Percentiles rank a stretch among this genome's conserved stretches.
These are phyloP conservation scores for Priceomyces carsonii DNA, from an alignment of 805 yeast species.

Conservation along the genomic window DNA sequence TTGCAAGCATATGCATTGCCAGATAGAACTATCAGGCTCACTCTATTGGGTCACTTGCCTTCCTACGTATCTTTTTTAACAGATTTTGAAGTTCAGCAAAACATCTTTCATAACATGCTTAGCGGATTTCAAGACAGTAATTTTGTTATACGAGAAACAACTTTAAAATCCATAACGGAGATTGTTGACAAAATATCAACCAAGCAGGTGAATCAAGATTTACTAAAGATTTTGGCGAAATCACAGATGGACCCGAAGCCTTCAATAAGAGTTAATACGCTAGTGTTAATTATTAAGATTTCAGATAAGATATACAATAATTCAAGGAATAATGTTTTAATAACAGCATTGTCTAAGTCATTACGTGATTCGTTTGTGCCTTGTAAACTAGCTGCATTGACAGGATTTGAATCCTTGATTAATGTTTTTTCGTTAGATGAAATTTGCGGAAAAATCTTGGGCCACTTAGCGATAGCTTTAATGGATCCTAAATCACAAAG, in stretches of 20 bases:
- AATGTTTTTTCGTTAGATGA: constrained; percentile 72
- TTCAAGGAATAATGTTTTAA: constrained; percentile 70
- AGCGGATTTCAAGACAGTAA: constrained; percentile 88
- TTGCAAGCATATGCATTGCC: constrained; percentile 60
- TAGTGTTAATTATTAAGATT: constrained; percentile 66
- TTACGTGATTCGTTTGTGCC: constrained; percentile 77
- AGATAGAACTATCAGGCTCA: constrained; percentile 76
- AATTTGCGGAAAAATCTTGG: constrained; percentile 76
- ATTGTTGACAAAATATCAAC: constrained; percentile 68
- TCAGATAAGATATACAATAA: constrained; percentile 55
- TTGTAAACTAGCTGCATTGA: constrained; percentile 72
- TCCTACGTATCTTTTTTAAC: constrained; percentile 50
- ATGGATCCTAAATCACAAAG: constrained; percentile 66
- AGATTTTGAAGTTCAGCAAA: constrained; percentile 64
- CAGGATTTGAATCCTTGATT: constrained; percentile 66
- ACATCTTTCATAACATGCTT: constrained; percentile 65
- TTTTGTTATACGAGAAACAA: constrained; percentile 74
- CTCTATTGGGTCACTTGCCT: constrained; percentile 66
- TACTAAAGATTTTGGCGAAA: constrained; percentile 77
- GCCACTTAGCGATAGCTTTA: constrained; percentile 81
- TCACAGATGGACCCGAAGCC: constrained; percentile 77
- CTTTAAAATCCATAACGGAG: constrained; percentile 64
- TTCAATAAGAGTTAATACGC: constrained; percentile 75
- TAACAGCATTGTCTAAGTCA: constrained; percentile 85
- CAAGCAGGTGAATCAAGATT: constrained; percentile 83